Base-by-base conservation (phyloP, 495 filamentous ascomycete genomes). In the Cercophora samala region DNA sequence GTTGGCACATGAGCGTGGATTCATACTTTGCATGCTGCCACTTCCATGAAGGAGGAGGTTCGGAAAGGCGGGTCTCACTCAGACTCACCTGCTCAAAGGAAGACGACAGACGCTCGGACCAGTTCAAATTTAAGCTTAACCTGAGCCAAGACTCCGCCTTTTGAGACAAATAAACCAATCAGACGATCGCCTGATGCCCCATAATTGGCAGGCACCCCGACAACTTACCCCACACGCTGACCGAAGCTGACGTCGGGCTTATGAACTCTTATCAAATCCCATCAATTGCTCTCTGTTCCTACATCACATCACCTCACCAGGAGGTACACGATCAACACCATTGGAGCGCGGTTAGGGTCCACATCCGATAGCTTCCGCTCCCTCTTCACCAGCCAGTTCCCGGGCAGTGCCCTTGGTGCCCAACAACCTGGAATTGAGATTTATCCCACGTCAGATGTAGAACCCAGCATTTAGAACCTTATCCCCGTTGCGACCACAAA, bases 91-190 rank as follows among this genome's bases (percentile, higher is more conserved):
- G 4, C 23, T 22, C 19, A 51, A 18, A 32, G 63, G 62, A 25
- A 32, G 55, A 68, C 66, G 52, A 68, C 66, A 64, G 26, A 29
- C 26, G 26, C 26, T 29, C 26, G 26, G 26, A 29, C 26, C 58
- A 23, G 15, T 37, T 58, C 22, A 46, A 37, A 70, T 70, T 70
- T 70, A 70, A 68, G 69, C 69, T 70, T 70, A 70, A 70, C 23
- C 54, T 64, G 8, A 29, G 65, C 64, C 68, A 67, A 70, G 65
- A 64, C 37, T 32, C 69, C 69, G 66, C 55, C 67, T 67, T 72
- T 72, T 72, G 63, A 52, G 24, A 37, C 29, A n/a, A 26, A 15
- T 26, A 19, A 24, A 56, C 70, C 67, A 69, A 72, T 69, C 51
- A 46, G 22, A 29, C 4, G 8, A 5, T 24, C 19, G 59, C 51